Percentiles rank a stretch among this genome's conserved stretches.
phyloP scores from a whole-genome alignment of 1,284 basidiomycete species.

The Pyrrhoderma lamaoense region DNA sequence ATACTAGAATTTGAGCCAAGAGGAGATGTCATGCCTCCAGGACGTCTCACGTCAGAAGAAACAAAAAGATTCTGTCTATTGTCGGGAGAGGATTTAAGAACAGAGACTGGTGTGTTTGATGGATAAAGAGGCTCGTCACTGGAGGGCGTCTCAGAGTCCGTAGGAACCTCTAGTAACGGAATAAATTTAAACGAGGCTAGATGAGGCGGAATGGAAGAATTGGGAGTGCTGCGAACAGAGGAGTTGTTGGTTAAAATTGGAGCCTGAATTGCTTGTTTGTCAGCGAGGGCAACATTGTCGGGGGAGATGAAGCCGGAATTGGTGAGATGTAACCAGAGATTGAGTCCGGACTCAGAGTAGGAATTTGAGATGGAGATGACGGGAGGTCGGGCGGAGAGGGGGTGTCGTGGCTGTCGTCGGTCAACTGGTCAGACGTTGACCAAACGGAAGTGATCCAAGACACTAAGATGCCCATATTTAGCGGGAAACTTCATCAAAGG shows the following conservation, averaged over 20 bases:
- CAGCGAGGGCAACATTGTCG: background rate
- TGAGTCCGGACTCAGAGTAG: background rate
- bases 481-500: conserved; percentile 7
- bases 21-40: no score
- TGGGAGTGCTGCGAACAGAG: background rate
- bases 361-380: background rate
- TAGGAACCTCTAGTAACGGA: background rate
- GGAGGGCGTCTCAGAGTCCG: background rate
- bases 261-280: background rate
- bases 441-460: conserved; percentile 16
- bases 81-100: background rate
- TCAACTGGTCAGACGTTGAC: conserved; percentile 8
- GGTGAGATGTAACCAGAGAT: background rate
- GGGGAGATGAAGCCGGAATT: background rate
- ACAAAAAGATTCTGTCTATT: conserved; percentile 2
- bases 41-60: conserved; percentile 3
- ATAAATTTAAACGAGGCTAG: background rate
- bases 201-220: background rate
- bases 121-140: background rate
- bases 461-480: conserved; percentile 19
- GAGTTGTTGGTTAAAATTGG: no score
- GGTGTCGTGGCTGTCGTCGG: background rate
- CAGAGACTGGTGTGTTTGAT: background rate
- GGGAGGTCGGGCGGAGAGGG: background rate
- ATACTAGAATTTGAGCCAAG: background rate